Percentiles rank a stretch among this genome's conserved stretches.
Conservation (phyloP, 352 stramenopile species). For the Phytophthora meadii region DNA sequence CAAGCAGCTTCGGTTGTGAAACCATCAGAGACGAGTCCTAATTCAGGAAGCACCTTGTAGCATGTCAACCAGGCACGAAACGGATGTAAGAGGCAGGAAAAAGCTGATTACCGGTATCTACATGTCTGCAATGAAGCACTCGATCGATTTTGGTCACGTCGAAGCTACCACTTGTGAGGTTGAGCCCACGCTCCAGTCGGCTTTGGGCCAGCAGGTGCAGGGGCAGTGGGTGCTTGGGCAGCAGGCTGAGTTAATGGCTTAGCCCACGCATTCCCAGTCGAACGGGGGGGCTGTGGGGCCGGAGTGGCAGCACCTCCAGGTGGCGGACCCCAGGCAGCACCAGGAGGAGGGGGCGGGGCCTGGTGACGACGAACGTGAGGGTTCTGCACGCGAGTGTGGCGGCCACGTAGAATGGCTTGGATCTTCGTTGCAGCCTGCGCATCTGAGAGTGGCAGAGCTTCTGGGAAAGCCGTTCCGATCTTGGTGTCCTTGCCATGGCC, state of each 20-base stretch:
- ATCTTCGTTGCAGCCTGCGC: slow-evolving; percentile 81
- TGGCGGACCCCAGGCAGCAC: slow-evolving; percentile 46
- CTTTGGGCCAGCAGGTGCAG: slow-evolving; percentile 17
- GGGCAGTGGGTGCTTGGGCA: slow-evolving; percentile 2
- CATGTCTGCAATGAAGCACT: neutral
- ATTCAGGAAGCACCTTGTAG: slow-evolving; percentile 10
- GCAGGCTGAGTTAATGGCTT: slow-evolving; percentile 32
- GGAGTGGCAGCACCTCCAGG: slow-evolving; percentile 38
- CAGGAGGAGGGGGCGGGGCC: slow-evolving; percentile 38
- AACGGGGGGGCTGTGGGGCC: slow-evolving; percentile 15
- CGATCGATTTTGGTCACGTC: neutral
- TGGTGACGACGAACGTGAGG: slow-evolving; percentile 33
- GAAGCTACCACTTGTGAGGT: slow-evolving; percentile 65
- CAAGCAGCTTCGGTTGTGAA: slow-evolving; percentile 43
- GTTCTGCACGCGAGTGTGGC: slow-evolving; percentile 43
- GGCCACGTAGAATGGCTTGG: slow-evolving; percentile 67
- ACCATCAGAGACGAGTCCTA: slow-evolving; percentile 24
- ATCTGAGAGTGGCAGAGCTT: slow-evolving; percentile 74
- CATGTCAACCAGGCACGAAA: slow-evolving; percentile 19
- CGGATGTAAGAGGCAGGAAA: slow-evolving; percentile 14
- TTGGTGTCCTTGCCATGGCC: slow-evolving; percentile 73
- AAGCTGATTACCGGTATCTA: slow-evolving; percentile 20
- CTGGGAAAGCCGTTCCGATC: slow-evolving; percentile 85
- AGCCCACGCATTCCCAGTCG: slow-evolving; percentile 41
- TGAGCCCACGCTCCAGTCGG: slow-evolving; percentile 60